phyloP scores from a whole-genome alignment of 441 rosid genomes.

The Mallotus repandus region DNA sequence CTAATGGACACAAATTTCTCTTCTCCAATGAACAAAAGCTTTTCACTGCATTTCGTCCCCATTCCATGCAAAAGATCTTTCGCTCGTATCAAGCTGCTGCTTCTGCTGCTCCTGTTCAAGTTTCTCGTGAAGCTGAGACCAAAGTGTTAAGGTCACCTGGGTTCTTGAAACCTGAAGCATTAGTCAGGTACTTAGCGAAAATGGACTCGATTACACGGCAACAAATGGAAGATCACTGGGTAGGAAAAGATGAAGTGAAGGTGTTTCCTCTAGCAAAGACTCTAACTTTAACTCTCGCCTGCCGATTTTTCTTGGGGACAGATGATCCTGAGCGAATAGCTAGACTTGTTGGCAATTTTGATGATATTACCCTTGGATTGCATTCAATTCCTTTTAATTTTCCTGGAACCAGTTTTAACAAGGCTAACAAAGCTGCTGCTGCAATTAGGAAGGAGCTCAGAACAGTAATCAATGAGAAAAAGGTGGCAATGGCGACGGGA shows the following conservation, averaged over 20 bases:
- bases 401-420: conserved; percentile 41
- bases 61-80: conserved; percentile 36
- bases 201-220: conserved; percentile 43
- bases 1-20: conserved; percentile 32
- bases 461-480: conserved; percentile 23
- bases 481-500: no score
- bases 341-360: conserved; percentile 33
- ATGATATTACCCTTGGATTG: conserved; percentile 36
- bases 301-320: conserved; percentile 37
- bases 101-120: neutral
- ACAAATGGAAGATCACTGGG: conserved; percentile 40
- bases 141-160: conserved; percentile 38
- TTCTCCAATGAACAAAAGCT: conserved; percentile 36
- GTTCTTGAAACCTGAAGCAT: conserved; percentile 46
- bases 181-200: conserved; percentile 37
- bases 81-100: conserved; percentile 10
- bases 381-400: conserved; percentile 40
- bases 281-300: conserved; percentile 43
- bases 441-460: conserved; percentile 38
- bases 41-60: conserved; percentile 31
- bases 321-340: conserved; percentile 35
- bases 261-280: conserved; percentile 41
- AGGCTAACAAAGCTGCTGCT: conserved; percentile 37
- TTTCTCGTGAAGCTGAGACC: conserved; percentile 20
- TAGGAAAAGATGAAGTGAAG: conserved; percentile 26